Base-by-base conservation (phyloP, 2,329 filamentous ascomycete genomes). In the Bipolaris gigantea region DNA sequence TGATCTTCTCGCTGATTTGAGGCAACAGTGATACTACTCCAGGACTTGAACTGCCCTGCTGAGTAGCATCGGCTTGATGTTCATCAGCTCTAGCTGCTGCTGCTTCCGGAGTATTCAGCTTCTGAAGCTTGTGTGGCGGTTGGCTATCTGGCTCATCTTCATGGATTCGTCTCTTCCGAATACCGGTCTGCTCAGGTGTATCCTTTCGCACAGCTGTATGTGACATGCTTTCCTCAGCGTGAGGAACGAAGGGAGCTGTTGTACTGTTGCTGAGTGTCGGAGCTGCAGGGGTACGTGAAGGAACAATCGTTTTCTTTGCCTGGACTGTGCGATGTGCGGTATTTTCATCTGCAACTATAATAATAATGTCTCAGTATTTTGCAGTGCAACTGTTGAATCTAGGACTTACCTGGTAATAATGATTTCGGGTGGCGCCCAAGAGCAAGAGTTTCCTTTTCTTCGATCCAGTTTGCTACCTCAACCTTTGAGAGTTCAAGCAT, bases 381-480 rank as follows among this genome's bases (percentile, higher is more conserved):
- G 39, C 48, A 4, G 10, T 30, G 13, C 3, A 1, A 30, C n/a
- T 15, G 6, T 7, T 5, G n/a, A 18, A 7, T 5, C 2, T 11
- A 39, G 10, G 18, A 39, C 50, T 53, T 41, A 56, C 42, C 35
- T 33, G 36, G 11, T 13, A 60, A 15, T 8, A 44, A 45, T 9
- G 47, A 61, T n/a, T 47, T 44, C 3, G 53, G 59, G 18, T 61
- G 50, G 19, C 56, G 49, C 15, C 60, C 60, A 4, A 64, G 50
- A 9, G 64, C 62, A 11, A 54, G 53, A 11, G 60, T 63, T 44
- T 69, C 65, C 16, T 52, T 57, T 15, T 55, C 45, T 21, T 64
- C 61, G 18, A 66, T 64, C 60, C 62, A 67, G 4, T 50, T 53
- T 11, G 53, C 60, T 15, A 67, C 58, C 6, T 45, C 53, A 9